These are phyloP conservation scores for Gracilaria vermiculophylla DNA, from an alignment of 23 red algal genomes.

Conservation along the genomic window DNA sequence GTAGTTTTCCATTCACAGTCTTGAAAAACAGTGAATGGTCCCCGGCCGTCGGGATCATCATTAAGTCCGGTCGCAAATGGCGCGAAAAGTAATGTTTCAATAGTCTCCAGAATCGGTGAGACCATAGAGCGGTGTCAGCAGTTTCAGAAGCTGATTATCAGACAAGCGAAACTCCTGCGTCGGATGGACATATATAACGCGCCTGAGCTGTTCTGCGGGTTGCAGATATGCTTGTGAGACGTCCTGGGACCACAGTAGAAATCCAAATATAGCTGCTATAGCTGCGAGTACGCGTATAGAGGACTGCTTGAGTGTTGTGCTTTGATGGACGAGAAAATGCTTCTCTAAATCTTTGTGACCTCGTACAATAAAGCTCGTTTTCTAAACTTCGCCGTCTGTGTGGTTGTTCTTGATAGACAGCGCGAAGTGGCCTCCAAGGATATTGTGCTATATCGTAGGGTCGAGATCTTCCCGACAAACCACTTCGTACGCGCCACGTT, in stretches of 20 bases:
- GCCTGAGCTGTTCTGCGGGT: neutral
- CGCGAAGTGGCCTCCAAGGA: neutral
- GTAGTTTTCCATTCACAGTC: neutral
- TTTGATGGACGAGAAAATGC: neutral
- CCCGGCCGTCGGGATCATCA: neutral
- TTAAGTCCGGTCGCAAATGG: neutral
- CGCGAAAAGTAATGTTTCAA: neutral
- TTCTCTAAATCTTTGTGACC: slow-evolving; percentile 17
- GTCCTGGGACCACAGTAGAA: neutral
- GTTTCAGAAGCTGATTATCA: neutral
- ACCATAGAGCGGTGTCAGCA: slow-evolving; percentile 23
- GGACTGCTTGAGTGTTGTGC: neutral
- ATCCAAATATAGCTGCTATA: neutral
- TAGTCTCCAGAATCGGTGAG: slow-evolving; percentile 6
- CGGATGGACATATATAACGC: neutral
- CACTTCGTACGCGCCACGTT: slow-evolving; percentile 2
- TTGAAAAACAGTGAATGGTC: neutral
- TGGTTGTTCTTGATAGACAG: slow-evolving; percentile 14
- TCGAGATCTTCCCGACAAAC: slow-evolving; percentile 16
- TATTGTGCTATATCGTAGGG: neutral
- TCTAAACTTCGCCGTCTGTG: neutral
- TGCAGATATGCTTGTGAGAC: slow-evolving; percentile 26
- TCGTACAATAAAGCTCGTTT: slow-evolving; percentile 23
- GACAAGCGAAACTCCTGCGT: neutral
- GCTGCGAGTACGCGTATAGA: neutral